A percentile compares a stretch with the other conserved stretches of the same genome.
Evolutionary conservation across 2,329 filamentous ascomycete species (phyloP).

Genomic region (Ceratocystis cubensis): DNA sequence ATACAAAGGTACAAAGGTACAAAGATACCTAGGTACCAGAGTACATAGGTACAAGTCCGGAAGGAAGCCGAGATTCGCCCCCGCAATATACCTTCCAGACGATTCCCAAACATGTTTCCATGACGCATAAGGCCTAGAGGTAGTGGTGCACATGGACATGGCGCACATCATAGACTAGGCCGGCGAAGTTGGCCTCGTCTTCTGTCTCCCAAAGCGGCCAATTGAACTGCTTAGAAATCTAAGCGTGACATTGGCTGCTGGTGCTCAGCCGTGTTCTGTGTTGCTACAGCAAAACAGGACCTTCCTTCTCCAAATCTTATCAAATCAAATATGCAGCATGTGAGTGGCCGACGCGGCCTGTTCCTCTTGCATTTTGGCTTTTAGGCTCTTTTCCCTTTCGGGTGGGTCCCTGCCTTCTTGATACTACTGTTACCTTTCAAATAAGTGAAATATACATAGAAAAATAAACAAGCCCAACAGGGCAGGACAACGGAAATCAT

Average conservation of each 20-base stretch:
- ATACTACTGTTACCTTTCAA: neutral
- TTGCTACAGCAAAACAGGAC: neutral
- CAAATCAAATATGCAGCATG: neutral
- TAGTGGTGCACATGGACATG: neutral
- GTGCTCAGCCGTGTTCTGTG: neutral
- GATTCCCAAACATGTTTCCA: constrained; percentile 5
- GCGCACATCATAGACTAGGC: neutral
- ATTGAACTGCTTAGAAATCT: neutral
- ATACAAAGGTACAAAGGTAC: neutral
- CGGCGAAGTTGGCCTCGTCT: neutral
- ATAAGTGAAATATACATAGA: too few species aligned
- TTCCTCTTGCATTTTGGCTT: neutral
- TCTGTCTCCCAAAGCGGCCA: neutral
- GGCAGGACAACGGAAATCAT: too few species aligned
- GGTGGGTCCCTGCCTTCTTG: neutral
- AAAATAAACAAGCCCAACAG: too few species aligned
- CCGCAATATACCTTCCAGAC: constrained; percentile 12
- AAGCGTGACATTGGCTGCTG: neutral
- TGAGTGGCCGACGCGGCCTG: neutral
- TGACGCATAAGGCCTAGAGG: constrained; percentile 8
- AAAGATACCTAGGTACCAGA: neutral
- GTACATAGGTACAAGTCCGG: constrained; percentile 6
- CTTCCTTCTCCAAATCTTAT: neutral
- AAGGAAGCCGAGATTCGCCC: constrained; percentile 16
- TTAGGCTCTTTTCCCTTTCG: neutral